Conservation (phyloP, 2,329 filamentous ascomycete genomes). For the Parastagonospora nodorum region DNA sequence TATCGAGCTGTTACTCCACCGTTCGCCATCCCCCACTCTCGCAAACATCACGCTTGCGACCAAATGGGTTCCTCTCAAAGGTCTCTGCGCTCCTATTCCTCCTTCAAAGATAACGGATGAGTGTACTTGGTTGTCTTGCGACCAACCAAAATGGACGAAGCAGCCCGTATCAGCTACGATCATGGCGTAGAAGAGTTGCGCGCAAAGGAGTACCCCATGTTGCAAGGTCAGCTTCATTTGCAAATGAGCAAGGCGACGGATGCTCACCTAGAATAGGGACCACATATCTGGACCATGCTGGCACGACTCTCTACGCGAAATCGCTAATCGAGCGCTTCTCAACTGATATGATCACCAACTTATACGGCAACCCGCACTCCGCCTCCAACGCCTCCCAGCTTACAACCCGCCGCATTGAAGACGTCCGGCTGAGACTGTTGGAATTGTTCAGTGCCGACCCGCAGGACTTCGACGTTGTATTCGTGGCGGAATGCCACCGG, state of each 20-base stretch:
- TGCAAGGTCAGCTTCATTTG: slow-evolving; percentile 59
- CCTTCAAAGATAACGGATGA: slow-evolving; percentile 32
- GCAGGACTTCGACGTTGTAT: slow-evolving; percentile 82
- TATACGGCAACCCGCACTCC: slow-evolving; percentile 94
- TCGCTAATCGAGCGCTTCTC: slow-evolving; percentile 81
- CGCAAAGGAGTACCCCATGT: slow-evolving; percentile 69
- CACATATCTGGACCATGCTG: slow-evolving; percentile 90
- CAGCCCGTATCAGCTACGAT: slow-evolving; percentile 57
- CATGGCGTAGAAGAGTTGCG: slow-evolving; percentile 63
- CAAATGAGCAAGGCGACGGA: slow-evolving; percentile 1
- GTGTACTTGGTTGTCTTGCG: neutral
- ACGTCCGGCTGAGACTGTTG: slow-evolving; percentile 72
- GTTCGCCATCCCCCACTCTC: slow-evolving; percentile 46
- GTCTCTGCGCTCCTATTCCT: slow-evolving; percentile 5
- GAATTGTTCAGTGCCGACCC: slow-evolving; percentile 82
- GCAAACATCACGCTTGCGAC: slow-evolving; percentile 26
- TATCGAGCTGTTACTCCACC: slow-evolving; percentile 23
- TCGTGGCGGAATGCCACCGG: slow-evolving; percentile 90
- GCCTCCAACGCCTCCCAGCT: slow-evolving; percentile 79
- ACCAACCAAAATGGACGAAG: slow-evolving; percentile 33
- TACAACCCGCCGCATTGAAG: slow-evolving; percentile 75
- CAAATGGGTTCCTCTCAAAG: slow-evolving; percentile 30
- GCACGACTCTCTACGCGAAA: slow-evolving; percentile 83
- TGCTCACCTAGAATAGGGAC: slow-evolving; percentile 58
- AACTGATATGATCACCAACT: slow-evolving; percentile 73